Evolutionary conservation across 257 asterid genomes (phyloP), one percentile per base, ranked within the genome.

Genomic region (Capsicum pubescens): DNA sequence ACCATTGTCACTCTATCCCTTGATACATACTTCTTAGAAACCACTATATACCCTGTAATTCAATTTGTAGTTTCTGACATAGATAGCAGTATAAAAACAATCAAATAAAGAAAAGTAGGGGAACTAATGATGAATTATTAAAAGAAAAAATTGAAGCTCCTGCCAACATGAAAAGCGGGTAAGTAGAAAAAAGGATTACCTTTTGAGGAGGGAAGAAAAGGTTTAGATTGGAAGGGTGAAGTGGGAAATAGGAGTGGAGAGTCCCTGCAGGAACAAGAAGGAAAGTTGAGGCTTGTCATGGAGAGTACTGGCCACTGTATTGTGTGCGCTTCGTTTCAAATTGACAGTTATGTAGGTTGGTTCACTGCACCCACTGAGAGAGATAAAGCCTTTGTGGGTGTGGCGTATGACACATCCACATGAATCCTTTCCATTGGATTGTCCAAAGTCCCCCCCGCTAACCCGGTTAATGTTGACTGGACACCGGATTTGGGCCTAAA

Each of bases 231-330:
- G 84, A 82, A 81, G 36, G 61, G 35, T 84, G 95, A 88, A 82
- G 83, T 42, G 32, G 92, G 87, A 66, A 90, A 87, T n/a, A 88
- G 85, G 82, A 83, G 72, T 36, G 86, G 7, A 74, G 84, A 84
- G 58, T 88, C 86, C 71, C 89, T 88, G 82, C 85, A 84, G 58
- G 92, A 82, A 88, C 81, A 86, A 82, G 81, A 86, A 82, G 93
- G 91, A 64, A 90, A 89, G 86, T 91, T 90, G 74, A 89, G 88
- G 90, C 87, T 89, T 14, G 90, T 92, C 98, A 94, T 92, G 70
- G 83, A 50, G 84, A 50, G 84, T 56, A 14, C 61, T 10, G 76
- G 44, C 32, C 32, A 39, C 4, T 39, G 44, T 39, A 4, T 3
- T 16, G 36, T 84, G 36, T 9, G 83, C 68, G 11, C 26, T 82